phyloP scores from a whole-genome alignment of 495 filamentous ascomycete genomes.

The Astrocystis sublimbata region DNA sequence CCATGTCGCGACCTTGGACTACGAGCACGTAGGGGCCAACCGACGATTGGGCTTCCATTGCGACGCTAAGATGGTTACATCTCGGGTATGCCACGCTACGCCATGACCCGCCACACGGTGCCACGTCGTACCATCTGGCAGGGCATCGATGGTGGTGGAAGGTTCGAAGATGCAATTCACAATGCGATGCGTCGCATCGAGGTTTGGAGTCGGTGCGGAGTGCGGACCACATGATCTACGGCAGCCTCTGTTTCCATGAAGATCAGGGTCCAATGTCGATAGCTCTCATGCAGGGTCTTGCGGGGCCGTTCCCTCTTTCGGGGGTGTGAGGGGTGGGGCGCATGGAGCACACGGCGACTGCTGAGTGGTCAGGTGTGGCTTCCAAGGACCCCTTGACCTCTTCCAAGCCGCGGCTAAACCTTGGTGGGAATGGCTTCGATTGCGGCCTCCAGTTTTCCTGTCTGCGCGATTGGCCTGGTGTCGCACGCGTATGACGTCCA shows the following conservation, averaged over 20 bases:
- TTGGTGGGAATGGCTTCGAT: neutral
- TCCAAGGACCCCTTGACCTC: neutral
- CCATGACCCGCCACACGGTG: neutral
- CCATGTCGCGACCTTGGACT: too few species aligned
- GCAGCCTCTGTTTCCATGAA: neutral
- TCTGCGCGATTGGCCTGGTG: neutral
- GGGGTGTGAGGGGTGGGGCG: neutral
- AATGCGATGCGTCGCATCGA: neutral
- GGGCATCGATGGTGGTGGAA: conserved; percentile 14
- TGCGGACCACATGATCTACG: conserved; percentile 7
- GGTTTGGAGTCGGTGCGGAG: neutral
- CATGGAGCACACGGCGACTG: too few species aligned
- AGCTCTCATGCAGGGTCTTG: conserved; percentile 35
- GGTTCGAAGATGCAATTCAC: conserved; percentile 1
- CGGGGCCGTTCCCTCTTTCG: conserved; percentile 19
- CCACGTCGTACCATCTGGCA: conserved; percentile 10
- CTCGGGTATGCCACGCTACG: neutral
- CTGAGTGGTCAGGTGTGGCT: neutral
- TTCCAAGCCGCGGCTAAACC: neutral
- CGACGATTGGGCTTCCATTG: neutral
- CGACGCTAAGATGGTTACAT: neutral
- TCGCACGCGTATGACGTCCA: conserved; percentile 9
- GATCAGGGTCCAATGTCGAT: conserved; percentile 37
- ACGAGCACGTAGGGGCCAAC: too few species aligned
- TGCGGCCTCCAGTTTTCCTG: neutral